Conservation (phyloP, 345 rosid genomes). For the Populus tremula region DNA sequence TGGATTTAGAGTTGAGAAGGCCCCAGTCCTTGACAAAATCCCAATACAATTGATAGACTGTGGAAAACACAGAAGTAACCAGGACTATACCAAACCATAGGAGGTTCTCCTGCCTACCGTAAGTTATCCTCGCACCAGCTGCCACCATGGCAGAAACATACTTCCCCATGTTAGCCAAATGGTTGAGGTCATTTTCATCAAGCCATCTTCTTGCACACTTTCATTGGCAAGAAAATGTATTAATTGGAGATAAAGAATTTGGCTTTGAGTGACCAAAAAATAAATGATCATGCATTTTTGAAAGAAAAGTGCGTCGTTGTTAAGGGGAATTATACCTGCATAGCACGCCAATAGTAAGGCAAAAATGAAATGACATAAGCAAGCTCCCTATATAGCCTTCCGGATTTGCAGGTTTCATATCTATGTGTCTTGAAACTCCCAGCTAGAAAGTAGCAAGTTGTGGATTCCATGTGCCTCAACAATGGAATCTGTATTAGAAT, state of each 20-base stretch:
- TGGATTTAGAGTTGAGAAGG: slow-evolving; percentile 65
- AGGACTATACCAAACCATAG: slow-evolving; percentile 60
- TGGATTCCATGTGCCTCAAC: slow-evolving; percentile 76
- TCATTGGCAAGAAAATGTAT: no score
- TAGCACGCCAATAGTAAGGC: slow-evolving; percentile 93
- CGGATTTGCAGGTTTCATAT: slow-evolving; percentile 61
- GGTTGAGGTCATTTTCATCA: slow-evolving; percentile 61
- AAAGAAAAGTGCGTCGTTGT: not conserved
- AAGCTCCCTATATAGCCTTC: slow-evolving; percentile 63
- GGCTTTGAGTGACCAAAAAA: not conserved
- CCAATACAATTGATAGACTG: slow-evolving; percentile 89
- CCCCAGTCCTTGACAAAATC: slow-evolving; percentile 98
- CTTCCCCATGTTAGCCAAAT: slow-evolving; percentile 92
- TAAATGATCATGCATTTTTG: not conserved
- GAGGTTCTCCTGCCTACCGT: slow-evolving; percentile 41
- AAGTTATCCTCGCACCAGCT: slow-evolving; percentile 82
- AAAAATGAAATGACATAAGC: slow-evolving; percentile 77
- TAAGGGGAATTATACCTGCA: slow-evolving; percentile 55
- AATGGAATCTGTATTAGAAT: slow-evolving; percentile 59
- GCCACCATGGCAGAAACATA: slow-evolving; percentile 96
- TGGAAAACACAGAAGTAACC: slow-evolving; percentile 62
- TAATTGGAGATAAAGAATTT: not conserved
- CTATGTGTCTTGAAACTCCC: slow-evolving; percentile 64
- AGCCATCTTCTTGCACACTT: slow-evolving; percentile 94
- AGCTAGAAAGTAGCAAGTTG: slow-evolving; percentile 80